Base-by-base conservation (phyloP, 139 green algal genomes). In the Auxenochlorella protothecoides region DNA sequence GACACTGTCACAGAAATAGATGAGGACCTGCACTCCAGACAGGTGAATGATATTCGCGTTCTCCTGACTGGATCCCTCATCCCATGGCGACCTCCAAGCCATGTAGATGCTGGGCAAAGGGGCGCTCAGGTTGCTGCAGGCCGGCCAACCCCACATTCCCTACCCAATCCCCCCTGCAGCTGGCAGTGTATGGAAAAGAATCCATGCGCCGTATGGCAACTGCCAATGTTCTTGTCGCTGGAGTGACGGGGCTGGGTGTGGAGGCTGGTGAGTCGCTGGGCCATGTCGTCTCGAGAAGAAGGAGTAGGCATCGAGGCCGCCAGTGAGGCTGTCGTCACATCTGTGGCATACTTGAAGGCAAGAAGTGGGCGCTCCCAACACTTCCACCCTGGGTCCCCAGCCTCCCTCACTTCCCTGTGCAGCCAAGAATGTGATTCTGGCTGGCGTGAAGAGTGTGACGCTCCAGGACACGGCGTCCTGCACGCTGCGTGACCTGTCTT, bases 401-500 rank as follows among this genome's bases (percentile, higher is more conserved):
- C 27, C 27, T 44, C 27, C 27, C 27, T 44, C 27, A 44, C 27
- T 44, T 44, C 27, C 54, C 11, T 55, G 6, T 70, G 80, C 87
- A 97, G 93, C 95, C 68, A 99, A 99, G 82, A 99, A 99, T 73
- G 86, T 97, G 13, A 93, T 98, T 27, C 82, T 99, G 14, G 95
- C 95, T 4, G 94, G 95, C 0, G 90, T 99, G 51, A 95, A 92
- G 65, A 82, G 85, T 0, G 83, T 99, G 8, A 95, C 90, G 0
- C 63, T 99, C 3, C 87, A 96, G 51, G 95, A 99, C 76, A 67
- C 65, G 8, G 68, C 51, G 11, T 67, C 67, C 1, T 83, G 89
- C 2, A 71, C 80, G 11, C 12, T 90, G 55, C 55, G 57, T 11
- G 90, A 98, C 74, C 84, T 99, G 59, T 87, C 79, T 14, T 77